Evolutionary conservation across 1,284 basidiomycete genomes (phyloP).

Genomic region (Meripilus lineatus): DNA sequence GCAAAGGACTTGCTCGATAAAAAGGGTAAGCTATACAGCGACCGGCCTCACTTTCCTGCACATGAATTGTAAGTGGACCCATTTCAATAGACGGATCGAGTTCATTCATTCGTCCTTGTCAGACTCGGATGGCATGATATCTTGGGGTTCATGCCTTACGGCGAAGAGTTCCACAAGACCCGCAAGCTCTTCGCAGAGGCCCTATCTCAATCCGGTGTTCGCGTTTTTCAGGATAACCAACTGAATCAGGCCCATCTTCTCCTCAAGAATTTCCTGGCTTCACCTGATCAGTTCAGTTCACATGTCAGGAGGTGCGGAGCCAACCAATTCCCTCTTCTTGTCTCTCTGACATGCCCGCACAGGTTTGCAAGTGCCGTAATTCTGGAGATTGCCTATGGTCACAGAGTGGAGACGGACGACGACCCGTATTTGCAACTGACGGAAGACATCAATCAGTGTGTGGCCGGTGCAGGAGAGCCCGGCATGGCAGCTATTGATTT

Average conservation of each 20-base stretch:
- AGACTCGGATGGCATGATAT: conserved; percentile 53
- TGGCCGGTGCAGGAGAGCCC: too few relatives aligned
- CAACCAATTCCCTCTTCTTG: too few relatives aligned
- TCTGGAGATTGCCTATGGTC: conserved; percentile 27
- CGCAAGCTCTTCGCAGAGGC: conserved; percentile 6
- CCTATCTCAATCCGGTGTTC: background rate
- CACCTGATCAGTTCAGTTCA: background rate
- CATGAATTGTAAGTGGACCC: conserved; percentile 39
- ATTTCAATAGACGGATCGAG: too few relatives aligned
- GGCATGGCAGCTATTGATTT: too few relatives aligned
- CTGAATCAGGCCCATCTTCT: conserved; percentile 1
- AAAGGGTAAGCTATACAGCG: conserved; percentile 21
- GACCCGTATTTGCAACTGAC: too few relatives aligned
- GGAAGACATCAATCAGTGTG: too few relatives aligned
- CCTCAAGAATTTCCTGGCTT: conserved; percentile 5
- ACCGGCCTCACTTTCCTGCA: conserved; percentile 36
- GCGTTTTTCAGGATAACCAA: conserved; percentile 3
- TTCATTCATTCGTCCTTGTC: too few relatives aligned
- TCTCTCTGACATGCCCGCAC: too few relatives aligned
- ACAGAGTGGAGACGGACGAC: conserved; percentile 25
- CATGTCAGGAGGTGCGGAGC: too few relatives aligned
- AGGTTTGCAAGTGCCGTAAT: conserved; percentile 37
- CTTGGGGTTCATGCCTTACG: conserved; percentile 39
- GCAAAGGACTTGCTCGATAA: conserved; percentile 22
- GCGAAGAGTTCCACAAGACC: conserved; percentile 2